These are phyloP conservation scores for Pseudogymnoascus sp. DNA, from an alignment of 2,329 filamentous ascomycete genomes.

Conservation along the genomic window DNA sequence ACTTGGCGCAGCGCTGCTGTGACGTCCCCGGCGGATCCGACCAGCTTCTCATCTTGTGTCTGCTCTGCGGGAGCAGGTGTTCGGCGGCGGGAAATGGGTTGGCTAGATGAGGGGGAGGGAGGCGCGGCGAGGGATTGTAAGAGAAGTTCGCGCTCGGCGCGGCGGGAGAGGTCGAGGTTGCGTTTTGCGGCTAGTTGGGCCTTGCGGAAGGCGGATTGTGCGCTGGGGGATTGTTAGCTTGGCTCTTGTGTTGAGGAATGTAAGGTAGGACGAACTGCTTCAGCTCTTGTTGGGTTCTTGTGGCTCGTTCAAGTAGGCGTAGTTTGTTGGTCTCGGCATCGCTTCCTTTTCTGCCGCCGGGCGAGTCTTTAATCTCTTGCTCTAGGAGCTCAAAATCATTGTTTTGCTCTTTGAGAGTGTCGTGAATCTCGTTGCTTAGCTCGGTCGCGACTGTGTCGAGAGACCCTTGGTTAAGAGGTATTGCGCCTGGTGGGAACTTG, in stretches of 20 bases:
- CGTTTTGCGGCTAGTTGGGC: conserved; percentile 75
- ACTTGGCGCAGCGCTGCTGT: conserved; percentile 77
- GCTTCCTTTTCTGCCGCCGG: conserved; percentile 42
- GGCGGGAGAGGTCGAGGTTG: conserved; percentile 64
- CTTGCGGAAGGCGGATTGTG: conserved; percentile 65
- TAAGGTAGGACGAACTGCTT: conserved; percentile 47
- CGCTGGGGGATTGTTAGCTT: conserved; percentile 30
- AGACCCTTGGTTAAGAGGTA: conserved; percentile 38
- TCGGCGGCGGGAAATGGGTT: conserved; percentile 30
- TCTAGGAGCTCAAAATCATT: conserved; percentile 75
- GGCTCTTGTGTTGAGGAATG: not conserved
- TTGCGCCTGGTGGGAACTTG: conserved; percentile 51
- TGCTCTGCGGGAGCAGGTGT: conserved; percentile 27
- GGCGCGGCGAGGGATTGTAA: conserved; percentile 55
- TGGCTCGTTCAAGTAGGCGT: conserved; percentile 58
- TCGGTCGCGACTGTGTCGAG: conserved; percentile 41
- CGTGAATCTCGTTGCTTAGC: conserved; percentile 72
- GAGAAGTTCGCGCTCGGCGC: conserved; percentile 68
- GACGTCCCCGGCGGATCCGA: conserved; percentile 73
- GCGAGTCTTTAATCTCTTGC: conserved; percentile 69
- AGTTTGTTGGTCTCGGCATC: conserved; percentile 55
- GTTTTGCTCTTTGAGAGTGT: conserved; percentile 67
- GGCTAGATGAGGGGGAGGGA: conserved; percentile 24
- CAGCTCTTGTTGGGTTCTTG: conserved; percentile 62
- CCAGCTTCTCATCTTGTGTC: conserved; percentile 60